Percentiles rank a stretch among this genome's conserved stretches.
These are phyloP conservation scores for Kondoa subrosea DNA, from an alignment of 768 basidiomycete species.

Conservation along the genomic window DNA sequence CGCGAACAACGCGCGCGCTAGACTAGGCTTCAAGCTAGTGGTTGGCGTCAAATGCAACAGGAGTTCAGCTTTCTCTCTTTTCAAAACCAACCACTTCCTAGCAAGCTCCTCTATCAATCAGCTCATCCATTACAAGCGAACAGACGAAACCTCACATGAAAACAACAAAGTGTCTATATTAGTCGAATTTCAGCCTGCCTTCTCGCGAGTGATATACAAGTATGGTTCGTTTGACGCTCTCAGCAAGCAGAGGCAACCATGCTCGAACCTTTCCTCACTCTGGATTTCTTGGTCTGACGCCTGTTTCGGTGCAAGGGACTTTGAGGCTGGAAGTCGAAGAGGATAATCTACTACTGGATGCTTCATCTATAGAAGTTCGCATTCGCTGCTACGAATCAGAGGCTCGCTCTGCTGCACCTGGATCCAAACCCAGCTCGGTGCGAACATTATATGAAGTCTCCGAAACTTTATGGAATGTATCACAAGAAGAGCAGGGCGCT, in stretches of 20 bases:
- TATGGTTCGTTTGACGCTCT: conserved; percentile 34
- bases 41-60: too few relatives aligned
- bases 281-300: conserved; percentile 66
- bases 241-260: conserved; percentile 54
- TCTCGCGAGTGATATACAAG: too few relatives aligned
- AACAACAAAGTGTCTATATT: too few relatives aligned
- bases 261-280: conserved; percentile 54
- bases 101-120: too few relatives aligned
- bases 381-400: conserved; percentile 71
- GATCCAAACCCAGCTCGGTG: conserved; percentile 24
- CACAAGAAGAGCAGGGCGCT: conserved; percentile 23
- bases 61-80: too few relatives aligned
- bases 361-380: conserved; percentile 52
- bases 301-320: conserved; percentile 61
- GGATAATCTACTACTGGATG: conserved; percentile 50
- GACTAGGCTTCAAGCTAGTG: too few relatives aligned
- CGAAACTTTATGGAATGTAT: conserved; percentile 5
- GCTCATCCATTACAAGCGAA: too few relatives aligned
- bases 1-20: too few relatives aligned
- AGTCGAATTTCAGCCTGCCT: too few relatives aligned
- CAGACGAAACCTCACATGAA: too few relatives aligned
- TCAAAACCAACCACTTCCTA: too few relatives aligned
- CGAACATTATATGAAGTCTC: neutral
- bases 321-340: conserved; percentile 55
- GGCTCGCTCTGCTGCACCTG: conserved; percentile 40